phyloP scores from a whole-genome alignment of 1,284 basidiomycete species.

The Pyrrhoderma lamaoense region DNA sequence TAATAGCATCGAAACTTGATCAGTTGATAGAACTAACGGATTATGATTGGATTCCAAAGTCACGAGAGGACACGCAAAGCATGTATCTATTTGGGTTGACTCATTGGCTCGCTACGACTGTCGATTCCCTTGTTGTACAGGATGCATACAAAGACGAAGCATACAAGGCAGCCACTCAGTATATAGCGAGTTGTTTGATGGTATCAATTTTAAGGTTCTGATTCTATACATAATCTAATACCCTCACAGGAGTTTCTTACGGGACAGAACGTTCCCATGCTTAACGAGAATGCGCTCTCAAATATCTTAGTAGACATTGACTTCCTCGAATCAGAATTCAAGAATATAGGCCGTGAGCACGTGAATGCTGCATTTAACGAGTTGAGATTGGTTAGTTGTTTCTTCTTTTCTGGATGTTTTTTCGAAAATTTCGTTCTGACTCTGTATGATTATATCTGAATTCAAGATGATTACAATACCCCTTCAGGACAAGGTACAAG shows the following conservation, averaged over 20 bases:
- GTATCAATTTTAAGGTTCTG: too few relatives aligned
- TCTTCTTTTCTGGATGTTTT: not conserved
- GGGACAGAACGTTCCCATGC: slow-evolving; percentile 66
- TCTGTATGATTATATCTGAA: slow-evolving; percentile 1
- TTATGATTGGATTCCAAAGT: slow-evolving; percentile 84
- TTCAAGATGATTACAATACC: slow-evolving; percentile 74
- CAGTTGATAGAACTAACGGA: slow-evolving; percentile 94
- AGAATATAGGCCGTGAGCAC: slow-evolving; percentile 61
- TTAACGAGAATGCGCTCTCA: slow-evolving; percentile 85
- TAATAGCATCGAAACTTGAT: slow-evolving; percentile 91
- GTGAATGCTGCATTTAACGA: slow-evolving; percentile 75
- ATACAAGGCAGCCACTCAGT: slow-evolving; percentile 77
- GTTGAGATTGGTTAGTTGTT: slow-evolving; percentile 61
- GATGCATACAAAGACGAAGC: slow-evolving; percentile 82
- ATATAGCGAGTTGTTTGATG: slow-evolving; percentile 84
- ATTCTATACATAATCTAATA: too few relatives aligned
- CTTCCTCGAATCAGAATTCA: slow-evolving; percentile 80
- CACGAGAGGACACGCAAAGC: slow-evolving; percentile 70
- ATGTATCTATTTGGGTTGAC: slow-evolving; percentile 92
- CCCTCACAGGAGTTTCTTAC: slow-evolving; percentile 66
- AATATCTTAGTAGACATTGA: slow-evolving; percentile 79
- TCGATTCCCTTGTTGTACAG: slow-evolving; percentile 86
- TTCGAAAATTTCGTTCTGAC: not conserved
- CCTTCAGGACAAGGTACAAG: slow-evolving; percentile 65
- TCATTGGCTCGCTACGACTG: slow-evolving; percentile 94